Evolutionary conservation across 371 early-diverging fungal species (phyloP).

Genomic region (Haplosporangium sp.): DNA sequence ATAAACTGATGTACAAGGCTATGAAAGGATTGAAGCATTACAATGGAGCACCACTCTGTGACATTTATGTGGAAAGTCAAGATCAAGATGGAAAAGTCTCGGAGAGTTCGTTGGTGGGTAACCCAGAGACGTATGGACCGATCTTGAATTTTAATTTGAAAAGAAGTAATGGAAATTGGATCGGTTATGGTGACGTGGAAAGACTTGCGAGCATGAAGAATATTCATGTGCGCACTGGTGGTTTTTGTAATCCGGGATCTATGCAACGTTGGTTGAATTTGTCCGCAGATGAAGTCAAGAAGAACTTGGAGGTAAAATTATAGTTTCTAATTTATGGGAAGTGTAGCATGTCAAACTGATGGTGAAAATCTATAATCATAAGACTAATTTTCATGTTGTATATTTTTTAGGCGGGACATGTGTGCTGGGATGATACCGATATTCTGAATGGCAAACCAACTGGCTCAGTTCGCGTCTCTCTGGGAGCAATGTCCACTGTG

Average conservation of each 20-base stretch:
- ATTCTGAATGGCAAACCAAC: constrained; percentile 68
- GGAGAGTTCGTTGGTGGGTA: constrained; percentile 13
- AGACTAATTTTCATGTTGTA: not conserved
- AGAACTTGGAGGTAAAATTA: constrained; percentile 47
- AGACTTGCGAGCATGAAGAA: constrained; percentile 67
- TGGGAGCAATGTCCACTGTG: constrained; percentile 72
- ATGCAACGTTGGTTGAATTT: constrained; percentile 69
- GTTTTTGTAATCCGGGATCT: constrained; percentile 84
- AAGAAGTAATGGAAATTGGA: constrained; percentile 59
- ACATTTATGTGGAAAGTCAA: constrained; percentile 57
- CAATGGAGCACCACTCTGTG: constrained; percentile 62
- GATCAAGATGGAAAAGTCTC: not conserved
- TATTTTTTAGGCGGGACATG: constrained; percentile 60
- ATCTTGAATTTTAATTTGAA: constrained; percentile 74
- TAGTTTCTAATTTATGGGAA: too few relatives aligned
- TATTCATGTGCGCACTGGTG: constrained; percentile 76
- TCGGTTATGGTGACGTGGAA: constrained; percentile 70
- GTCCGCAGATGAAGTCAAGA: constrained; percentile 50
- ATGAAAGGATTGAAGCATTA: constrained; percentile 63
- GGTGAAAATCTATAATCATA: not conserved
- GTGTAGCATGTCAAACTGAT: too few relatives aligned
- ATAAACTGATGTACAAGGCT: constrained; percentile 36
- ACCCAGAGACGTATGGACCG: constrained; percentile 64
- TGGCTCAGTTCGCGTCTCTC: constrained; percentile 77
- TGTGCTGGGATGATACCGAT: constrained; percentile 78